phyloP scores from a whole-genome alignment of 2,329 filamentous ascomycete species.

The Trichoderma cornu-damae region DNA sequence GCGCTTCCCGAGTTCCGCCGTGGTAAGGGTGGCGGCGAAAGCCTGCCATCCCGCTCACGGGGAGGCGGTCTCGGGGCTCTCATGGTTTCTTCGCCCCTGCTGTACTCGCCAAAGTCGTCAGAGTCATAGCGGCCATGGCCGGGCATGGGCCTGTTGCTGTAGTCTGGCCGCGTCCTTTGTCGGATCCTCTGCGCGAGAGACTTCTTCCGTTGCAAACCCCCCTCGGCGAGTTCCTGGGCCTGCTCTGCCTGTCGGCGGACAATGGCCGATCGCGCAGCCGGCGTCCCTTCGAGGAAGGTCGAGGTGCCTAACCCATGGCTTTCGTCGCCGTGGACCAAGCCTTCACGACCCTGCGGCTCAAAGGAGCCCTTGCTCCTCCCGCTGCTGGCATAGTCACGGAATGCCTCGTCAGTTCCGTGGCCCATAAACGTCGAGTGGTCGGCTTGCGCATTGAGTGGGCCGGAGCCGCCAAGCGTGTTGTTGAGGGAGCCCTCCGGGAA shows the following conservation, averaged over 20 bases:
- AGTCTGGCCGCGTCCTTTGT: conserved; percentile 64
- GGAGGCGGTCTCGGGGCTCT: conserved; percentile 23
- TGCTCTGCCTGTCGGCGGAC: conserved; percentile 68
- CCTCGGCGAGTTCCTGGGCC: conserved; percentile 50
- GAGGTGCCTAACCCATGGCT: conserved; percentile 82
- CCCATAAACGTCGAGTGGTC: conserved; percentile 89
- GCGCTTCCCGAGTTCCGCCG: conserved; percentile 36
- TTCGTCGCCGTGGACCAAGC: conserved; percentile 78
- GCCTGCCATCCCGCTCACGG: conserved; percentile 36
- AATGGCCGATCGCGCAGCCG: conserved; percentile 75
- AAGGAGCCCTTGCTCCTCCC: conserved; percentile 46
- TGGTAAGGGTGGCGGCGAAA: conserved; percentile 45
- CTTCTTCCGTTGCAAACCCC: conserved; percentile 80
- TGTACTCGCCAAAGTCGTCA: conserved; percentile 66
- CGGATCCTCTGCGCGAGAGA: conserved; percentile 89
- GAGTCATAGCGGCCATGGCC: conserved; percentile 28
- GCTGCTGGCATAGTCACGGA: conserved; percentile 66
- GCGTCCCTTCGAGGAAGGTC: conserved; percentile 91
- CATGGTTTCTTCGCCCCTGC: conserved; percentile 49
- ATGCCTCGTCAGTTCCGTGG: conserved; percentile 71
- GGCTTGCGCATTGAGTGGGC: conserved; percentile 73
- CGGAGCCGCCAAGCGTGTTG: conserved; percentile 82
- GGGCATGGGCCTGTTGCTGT: conserved; percentile 39
- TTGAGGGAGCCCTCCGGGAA: conserved; percentile 91
- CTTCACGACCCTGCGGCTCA: conserved; percentile 61